A percentile compares a stretch with the other conserved stretches of the same genome.
Conservation (phyloP, 2,329 filamentous ascomycete species). For the Aspergillus eucalypticola region DNA sequence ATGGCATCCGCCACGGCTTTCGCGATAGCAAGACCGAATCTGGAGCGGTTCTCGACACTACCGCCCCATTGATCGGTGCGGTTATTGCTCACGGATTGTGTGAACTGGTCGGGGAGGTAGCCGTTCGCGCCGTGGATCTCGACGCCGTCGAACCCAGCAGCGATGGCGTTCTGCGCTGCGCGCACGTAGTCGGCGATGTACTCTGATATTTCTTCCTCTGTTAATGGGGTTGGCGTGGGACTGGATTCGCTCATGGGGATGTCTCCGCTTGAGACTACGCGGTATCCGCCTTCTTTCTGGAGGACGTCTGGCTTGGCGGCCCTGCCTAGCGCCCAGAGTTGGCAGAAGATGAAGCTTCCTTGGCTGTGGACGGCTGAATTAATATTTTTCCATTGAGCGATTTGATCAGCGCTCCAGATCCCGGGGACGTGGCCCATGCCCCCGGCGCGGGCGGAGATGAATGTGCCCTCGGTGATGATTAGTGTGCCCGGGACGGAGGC, state of each 20-base stretch:
- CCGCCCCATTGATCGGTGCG: constrained; percentile 52
- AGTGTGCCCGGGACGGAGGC: constrained; percentile 55
- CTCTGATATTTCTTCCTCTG: constrained; percentile 41
- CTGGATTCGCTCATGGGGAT: constrained; percentile 39
- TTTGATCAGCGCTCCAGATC: constrained; percentile 55
- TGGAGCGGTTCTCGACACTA: constrained; percentile 49
- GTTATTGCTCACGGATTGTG: constrained; percentile 47
- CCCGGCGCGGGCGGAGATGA: constrained; percentile 49
- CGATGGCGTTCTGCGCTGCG: constrained; percentile 52
- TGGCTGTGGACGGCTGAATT: constrained; percentile 64
- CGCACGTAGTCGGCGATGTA: constrained; percentile 42
- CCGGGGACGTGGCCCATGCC: constrained; percentile 56
- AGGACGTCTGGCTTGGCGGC: constrained; percentile 44
- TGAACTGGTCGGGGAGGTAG: constrained; percentile 52
- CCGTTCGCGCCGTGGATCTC: constrained; percentile 50
- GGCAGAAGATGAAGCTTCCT: constrained; percentile 59
- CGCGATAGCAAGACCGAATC: constrained; percentile 55
- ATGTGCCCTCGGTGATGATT: constrained; percentile 59
- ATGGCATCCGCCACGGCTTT: constrained; percentile 41
- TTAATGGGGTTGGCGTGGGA: constrained; percentile 28
- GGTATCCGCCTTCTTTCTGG: not conserved
- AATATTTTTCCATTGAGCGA: constrained; percentile 59
- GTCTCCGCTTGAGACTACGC: constrained; percentile 32
- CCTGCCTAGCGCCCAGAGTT: constrained; percentile 62
- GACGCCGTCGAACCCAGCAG: constrained; percentile 53